Evolutionary conservation across 495 filamentous ascomycete species (phyloP).

Genomic region (Penicillium herquei): DNA sequence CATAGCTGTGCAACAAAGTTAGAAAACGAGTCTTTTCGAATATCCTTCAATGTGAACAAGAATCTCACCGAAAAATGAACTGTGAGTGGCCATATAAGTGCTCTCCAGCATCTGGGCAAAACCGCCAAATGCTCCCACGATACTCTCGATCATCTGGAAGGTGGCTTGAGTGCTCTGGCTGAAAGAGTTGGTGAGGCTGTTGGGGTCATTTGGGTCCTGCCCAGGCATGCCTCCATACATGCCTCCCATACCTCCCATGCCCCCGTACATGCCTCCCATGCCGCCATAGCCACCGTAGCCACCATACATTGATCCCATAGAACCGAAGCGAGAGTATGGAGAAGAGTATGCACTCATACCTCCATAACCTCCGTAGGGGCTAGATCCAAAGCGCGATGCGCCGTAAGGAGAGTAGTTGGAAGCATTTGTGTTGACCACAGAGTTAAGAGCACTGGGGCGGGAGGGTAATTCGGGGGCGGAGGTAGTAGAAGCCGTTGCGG

Average conservation of each 20-base stretch:
- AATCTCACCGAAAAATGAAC: slow-evolving; percentile 90
- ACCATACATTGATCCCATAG: slow-evolving; percentile 56
- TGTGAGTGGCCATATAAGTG: slow-evolving; percentile 99
- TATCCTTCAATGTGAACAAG: background rate
- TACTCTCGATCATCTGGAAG: slow-evolving; percentile 97
- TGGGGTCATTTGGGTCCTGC: slow-evolving; percentile 83
- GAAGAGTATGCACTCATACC: slow-evolving; percentile 51
- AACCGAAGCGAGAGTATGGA: slow-evolving; percentile 66
- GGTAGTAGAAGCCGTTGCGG: slow-evolving; percentile 44
- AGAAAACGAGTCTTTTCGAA: slow-evolving; percentile 3
- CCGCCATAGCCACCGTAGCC: slow-evolving; percentile 57
- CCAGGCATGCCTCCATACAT: slow-evolving; percentile 55
- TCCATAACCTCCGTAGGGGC: slow-evolving; percentile 49
- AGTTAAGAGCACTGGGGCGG: slow-evolving; percentile 70
- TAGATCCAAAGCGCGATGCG: slow-evolving; percentile 56
- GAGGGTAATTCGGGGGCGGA: slow-evolving; percentile 73
- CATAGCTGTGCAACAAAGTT: slow-evolving; percentile 67
- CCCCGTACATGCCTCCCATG: slow-evolving; percentile 49
- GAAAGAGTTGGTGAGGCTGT: slow-evolving; percentile 88
- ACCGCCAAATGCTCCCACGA: slow-evolving; percentile 94
- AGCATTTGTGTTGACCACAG: slow-evolving; percentile 79
- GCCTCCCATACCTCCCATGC: slow-evolving; percentile 46
- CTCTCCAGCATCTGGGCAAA: slow-evolving; percentile 99
- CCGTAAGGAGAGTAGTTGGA: slow-evolving; percentile 79
- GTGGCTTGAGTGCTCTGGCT: slow-evolving; percentile 92